A percentile compares a stretch with the other conserved stretches of the same genome.
These are phyloP conservation scores for Acanthamoeba royreba DNA, from an alignment of 208 protist species.

Conservation along the genomic window DNA sequence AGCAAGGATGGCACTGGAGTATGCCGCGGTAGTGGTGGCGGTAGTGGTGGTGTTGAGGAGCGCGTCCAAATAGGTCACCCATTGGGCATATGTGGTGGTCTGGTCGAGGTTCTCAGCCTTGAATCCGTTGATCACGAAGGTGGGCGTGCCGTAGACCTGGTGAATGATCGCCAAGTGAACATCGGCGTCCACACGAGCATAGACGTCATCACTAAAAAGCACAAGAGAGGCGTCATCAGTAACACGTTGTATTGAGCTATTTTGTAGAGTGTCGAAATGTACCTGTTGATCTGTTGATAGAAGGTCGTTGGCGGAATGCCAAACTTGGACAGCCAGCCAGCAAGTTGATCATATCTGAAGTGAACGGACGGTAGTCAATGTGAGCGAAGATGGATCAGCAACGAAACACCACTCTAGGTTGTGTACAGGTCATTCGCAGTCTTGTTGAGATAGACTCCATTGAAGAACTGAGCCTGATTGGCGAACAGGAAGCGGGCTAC, in stretches of 20 bases:
- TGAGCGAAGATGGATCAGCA: neutral
- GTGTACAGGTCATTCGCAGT: neutral
- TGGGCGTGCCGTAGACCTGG: conserved; percentile 25
- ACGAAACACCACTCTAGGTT: neutral
- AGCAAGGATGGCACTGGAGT: too few species aligned
- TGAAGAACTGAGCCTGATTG: conserved; percentile 29
- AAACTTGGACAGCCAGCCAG: conserved; percentile 6
- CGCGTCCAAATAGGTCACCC: neutral
- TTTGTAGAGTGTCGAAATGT: neutral
- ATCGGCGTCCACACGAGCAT: neutral
- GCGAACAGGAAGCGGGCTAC: neutral
- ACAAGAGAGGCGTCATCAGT: neutral
- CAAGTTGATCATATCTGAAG: neutral
- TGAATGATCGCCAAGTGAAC: neutral
- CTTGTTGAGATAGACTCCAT: neutral
- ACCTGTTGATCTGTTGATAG: neutral
- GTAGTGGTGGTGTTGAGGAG: neutral
- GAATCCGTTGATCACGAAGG: conserved; percentile 25
- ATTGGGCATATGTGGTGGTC: neutral
- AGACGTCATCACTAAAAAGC: neutral
- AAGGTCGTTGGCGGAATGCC: neutral
- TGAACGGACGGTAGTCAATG: neutral
- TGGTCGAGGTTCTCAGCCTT: neutral
- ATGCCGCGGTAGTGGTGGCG: too few species aligned
- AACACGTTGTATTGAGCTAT: too few species aligned